Conservation (phyloP, 306 rosid genomes). For the Begonia loranthoides region DNA sequence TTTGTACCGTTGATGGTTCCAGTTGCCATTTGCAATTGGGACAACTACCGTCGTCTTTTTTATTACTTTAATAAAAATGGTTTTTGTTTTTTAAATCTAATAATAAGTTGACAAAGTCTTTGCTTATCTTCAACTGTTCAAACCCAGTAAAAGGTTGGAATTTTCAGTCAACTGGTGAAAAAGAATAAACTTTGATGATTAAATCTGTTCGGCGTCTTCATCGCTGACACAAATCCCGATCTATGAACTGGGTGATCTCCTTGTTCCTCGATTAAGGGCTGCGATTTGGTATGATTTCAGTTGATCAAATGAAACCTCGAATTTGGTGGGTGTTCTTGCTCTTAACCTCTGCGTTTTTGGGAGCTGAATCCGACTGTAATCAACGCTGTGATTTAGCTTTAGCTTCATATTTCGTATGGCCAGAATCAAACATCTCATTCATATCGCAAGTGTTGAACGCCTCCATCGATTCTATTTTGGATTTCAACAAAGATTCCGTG, state of each 20-base stretch:
- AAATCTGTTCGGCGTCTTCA: too few species aligned
- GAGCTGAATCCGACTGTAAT: slow-evolving; percentile 37
- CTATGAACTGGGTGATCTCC: slow-evolving; percentile 14
- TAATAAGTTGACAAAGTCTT: too few species aligned
- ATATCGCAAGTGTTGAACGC: slow-evolving; percentile 8
- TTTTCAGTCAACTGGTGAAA: too few species aligned
- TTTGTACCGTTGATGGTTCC: too few species aligned
- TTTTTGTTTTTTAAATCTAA: too few species aligned
- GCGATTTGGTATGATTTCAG: neutral
- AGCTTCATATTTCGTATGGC: slow-evolving; percentile 33
- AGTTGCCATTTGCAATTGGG: too few species aligned
- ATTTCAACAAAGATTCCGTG: slow-evolving; percentile 20
- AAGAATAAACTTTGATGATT: too few species aligned
- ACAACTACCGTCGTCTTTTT: too few species aligned
- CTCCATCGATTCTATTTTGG: slow-evolving; percentile 1
- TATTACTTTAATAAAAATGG: too few species aligned
- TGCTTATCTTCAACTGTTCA: too few species aligned
- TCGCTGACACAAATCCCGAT: neutral
- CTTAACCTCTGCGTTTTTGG: slow-evolving; percentile 11
- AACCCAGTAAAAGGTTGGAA: too few species aligned
- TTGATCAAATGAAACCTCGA: slow-evolving; percentile 30
- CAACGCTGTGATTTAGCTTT: slow-evolving; percentile 45
- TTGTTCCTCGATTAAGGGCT: neutral
- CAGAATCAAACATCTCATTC: neutral
- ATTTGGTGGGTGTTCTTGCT: slow-evolving; percentile 15